A percentile compares a stretch with the other conserved stretches of the same genome.
Conservation (phyloP, 2,329 filamentous ascomycete genomes). For the Calonectria pauciramosa region DNA sequence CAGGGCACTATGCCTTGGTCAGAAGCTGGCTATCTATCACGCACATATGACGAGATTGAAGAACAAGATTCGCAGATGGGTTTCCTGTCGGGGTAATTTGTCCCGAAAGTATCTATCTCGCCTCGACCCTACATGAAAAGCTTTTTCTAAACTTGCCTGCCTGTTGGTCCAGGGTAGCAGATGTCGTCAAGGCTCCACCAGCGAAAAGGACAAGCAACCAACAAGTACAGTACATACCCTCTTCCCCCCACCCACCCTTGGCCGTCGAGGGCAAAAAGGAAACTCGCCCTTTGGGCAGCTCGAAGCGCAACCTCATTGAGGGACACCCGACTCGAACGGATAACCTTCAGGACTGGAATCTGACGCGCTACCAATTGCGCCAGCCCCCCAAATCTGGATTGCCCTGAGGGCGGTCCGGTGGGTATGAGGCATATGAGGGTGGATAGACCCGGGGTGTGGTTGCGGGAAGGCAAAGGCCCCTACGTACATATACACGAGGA, state of each 20-base stretch:
- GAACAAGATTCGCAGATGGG: neutral
- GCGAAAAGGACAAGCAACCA: neutral
- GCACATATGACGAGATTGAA: neutral
- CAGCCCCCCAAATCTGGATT: slow-evolving; percentile 14
- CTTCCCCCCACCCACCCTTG: too few species aligned
- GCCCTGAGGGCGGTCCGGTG: neutral
- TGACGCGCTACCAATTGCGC: slow-evolving; percentile 19
- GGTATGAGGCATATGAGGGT: neutral
- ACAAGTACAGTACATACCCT: neutral
- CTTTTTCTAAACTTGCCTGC: neutral
- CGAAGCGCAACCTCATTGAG: neutral
- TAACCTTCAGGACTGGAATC: slow-evolving; percentile 20
- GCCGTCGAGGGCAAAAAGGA: neutral
- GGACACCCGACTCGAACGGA: slow-evolving; percentile 23
- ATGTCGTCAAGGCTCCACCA: neutral
- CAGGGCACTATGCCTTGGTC: neutral
- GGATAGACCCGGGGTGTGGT: neutral
- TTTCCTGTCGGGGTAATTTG: neutral
- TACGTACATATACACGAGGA: neutral
- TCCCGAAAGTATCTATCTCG: neutral
- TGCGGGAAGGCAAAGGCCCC: neutral
- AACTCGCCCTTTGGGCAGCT: neutral
- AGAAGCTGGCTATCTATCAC: neutral
- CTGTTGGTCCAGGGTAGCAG: neutral
- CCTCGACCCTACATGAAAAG: neutral